Evolutionary conservation across 345 rosid genomes (phyloP).

Genomic region (Eucalyptus pumila): DNA sequence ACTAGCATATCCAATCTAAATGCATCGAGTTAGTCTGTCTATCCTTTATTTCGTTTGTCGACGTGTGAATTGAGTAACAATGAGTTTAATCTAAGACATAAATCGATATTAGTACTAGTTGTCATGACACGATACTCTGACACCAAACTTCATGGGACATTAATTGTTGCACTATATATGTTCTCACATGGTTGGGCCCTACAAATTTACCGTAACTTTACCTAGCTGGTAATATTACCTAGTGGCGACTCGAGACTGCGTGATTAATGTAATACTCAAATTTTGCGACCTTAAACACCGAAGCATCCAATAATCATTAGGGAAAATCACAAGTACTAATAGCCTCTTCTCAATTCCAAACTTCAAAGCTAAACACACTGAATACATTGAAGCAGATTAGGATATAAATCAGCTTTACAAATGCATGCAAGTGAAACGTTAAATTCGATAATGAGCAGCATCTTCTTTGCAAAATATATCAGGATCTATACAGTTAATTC

Average conservation of each 20-base stretch:
- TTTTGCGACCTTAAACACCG: not conserved
- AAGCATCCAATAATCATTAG: not conserved
- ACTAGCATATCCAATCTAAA: not conserved
- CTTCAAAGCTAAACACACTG: not conserved
- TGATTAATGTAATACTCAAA: not conserved
- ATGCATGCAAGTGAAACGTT: not conserved
- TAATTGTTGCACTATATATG: not conserved
- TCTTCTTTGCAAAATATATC: not conserved
- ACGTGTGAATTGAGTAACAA: not conserved
- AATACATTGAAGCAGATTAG: not conserved
- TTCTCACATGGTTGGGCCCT: not conserved
- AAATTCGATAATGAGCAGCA: not conserved
- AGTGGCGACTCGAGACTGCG: rapidly evolving
- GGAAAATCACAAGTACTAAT: not conserved
- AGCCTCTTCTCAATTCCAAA: not conserved
- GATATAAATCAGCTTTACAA: not conserved
- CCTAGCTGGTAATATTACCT: not conserved
- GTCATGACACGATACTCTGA: rapidly evolving
- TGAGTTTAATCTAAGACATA: not conserved
- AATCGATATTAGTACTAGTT: not conserved
- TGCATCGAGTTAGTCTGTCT: not conserved
- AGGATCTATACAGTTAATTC: not conserved
- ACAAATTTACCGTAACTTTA: not conserved
- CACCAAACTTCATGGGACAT: not conserved
- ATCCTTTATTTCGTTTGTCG: not conserved